Evolutionary conservation across 768 basidiomycete genomes (phyloP), one percentile per base, ranked within the genome.

Genomic region (Phanerodontia chrysosporium): DNA sequence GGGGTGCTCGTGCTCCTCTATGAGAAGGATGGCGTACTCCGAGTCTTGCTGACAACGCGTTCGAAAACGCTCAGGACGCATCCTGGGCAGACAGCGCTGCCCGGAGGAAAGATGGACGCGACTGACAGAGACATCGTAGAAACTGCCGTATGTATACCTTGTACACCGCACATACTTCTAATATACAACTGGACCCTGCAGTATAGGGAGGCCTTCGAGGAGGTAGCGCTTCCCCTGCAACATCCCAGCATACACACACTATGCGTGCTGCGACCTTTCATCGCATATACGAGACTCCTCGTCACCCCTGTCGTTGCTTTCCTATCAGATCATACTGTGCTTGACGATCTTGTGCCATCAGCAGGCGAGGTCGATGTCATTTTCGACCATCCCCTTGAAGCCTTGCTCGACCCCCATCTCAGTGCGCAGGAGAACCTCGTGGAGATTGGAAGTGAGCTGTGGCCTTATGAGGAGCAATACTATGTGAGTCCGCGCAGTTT

Each of bases 191-290:
- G 10, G 6, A 25, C 24, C 6, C 21, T n/a, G 3, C 51, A 95
- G 93, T 80, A 80, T 49, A 79, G 94, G 58, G 94, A 96, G 72
- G 94, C 94, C 0, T 70, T 83, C 57, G 94, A 96, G 74, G 94
- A 96, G 75, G 89, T 95, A 21, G 83, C 73, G 1, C 76, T 95
- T 2, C 85, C 90, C 0, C 67, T 83, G 1, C 57, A 76, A 54
- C 80, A 79, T 39, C 80, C 84, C 0, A 70, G 82, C 49, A 73
- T 92, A 18, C 79, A 87, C 65, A 78, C 79, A 1, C 68, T 93
- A 21, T 84, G 84, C 28, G 73, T 78, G 18, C 73, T 92, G 35
- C 80, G 83, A 28, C 89, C 91, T 1, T 84, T 84, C 68, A 72
- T 92, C 6, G 87, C 91, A 1, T 73, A 83, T n/a, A 79, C 79